Percentiles rank a stretch among this genome's conserved stretches.
Evolutionary conservation across 352 stramenopile genomes (phyloP).

Genomic region (Phytophthora meadii): DNA sequence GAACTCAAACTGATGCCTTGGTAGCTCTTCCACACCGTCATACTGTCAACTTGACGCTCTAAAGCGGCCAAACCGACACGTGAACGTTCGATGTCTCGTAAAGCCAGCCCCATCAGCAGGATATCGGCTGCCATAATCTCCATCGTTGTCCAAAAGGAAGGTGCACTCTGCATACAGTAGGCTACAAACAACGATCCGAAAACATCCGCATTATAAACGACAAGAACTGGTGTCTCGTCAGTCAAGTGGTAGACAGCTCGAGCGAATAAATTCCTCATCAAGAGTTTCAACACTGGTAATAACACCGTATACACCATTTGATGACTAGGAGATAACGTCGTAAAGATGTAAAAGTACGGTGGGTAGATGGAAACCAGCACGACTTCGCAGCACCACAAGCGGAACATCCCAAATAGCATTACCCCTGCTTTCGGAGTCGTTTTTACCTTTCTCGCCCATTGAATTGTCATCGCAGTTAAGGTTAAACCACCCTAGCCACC

Average conservation of each 20-base stretch:
- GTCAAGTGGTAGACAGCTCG: constrained; percentile 6
- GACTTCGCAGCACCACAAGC: constrained; percentile 8
- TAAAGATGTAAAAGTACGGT: constrained; percentile 7
- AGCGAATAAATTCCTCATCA: constrained; percentile 8
- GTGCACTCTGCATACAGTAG: constrained; percentile 15
- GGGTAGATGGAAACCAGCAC: constrained; percentile 8
- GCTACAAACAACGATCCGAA: constrained; percentile 7
- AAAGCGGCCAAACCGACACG: neutral
- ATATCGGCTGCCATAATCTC: constrained; percentile 10
- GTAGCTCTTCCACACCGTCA: neutral
- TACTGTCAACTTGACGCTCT: constrained; percentile 6
- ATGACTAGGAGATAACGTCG: neutral
- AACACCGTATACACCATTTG: neutral
- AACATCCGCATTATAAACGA: neutral
- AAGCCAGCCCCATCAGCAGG: neutral
- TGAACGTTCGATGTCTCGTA: constrained; percentile 1
- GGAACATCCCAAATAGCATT: constrained; percentile 13
- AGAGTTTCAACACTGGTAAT: constrained; percentile 2
- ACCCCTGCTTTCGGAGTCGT: constrained; percentile 1
- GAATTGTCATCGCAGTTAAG: no score
- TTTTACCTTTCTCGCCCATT: neutral
- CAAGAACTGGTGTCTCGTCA: neutral
- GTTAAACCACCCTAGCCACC: no score
- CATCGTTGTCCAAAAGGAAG: constrained; percentile 13
- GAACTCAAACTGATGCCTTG: neutral